phyloP scores from a whole-genome alignment of 169 alveolate genomes.

The Fabrea salina region DNA sequence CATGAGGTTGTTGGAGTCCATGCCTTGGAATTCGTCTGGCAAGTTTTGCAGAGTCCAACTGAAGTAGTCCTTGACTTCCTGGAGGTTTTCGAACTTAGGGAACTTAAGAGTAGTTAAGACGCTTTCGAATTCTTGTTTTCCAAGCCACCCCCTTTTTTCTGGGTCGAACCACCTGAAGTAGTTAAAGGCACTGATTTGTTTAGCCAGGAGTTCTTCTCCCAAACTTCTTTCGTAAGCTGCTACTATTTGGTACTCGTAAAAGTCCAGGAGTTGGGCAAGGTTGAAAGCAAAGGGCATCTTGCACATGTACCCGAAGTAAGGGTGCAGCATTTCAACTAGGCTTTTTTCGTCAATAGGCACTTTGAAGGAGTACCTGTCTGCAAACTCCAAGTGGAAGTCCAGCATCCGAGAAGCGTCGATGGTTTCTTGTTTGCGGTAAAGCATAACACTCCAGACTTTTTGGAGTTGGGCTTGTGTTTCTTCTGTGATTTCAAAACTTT shows the following conservation, averaged over 20 bases:
- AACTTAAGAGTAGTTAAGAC: neutral
- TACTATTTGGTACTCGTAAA: neutral
- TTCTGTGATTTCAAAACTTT: neutral
- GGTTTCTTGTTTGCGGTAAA: neutral
- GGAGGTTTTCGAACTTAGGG: neutral
- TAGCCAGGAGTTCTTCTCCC: neutral
- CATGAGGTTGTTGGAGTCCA: neutral
- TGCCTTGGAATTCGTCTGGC: conserved; percentile 3
- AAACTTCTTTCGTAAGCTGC: conserved; percentile 19
- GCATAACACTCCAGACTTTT: neutral
- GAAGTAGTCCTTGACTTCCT: neutral
- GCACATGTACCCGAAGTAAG: neutral
- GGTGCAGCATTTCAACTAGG: conserved; percentile 18
- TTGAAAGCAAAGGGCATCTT: neutral
- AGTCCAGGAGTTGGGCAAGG: neutral
- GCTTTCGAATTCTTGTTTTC: neutral
- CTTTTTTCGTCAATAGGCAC: conserved; percentile 2
- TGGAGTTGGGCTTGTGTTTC: neutral
- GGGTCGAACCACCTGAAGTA: neutral
- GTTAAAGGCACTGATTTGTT: neutral
- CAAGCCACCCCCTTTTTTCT: neutral
- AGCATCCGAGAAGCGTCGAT: conserved; percentile 1
- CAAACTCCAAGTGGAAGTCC: neutral
- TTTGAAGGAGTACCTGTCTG: neutral
- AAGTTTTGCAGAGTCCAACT: conserved; percentile 11